Conservation (phyloP, 768 basidiomycete species). For the Tephrocybe sp. region DNA sequence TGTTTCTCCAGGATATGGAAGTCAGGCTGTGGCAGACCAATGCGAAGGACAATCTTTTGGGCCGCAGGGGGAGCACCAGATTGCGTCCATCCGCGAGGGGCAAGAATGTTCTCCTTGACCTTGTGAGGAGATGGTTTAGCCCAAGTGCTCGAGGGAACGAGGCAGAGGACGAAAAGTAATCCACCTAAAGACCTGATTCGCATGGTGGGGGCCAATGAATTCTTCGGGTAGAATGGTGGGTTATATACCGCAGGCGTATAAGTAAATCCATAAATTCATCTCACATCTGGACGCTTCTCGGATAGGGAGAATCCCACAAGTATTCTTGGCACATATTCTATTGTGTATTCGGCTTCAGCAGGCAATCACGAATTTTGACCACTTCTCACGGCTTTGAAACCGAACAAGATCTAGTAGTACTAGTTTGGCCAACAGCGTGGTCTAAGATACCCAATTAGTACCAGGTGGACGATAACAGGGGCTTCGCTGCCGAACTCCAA, state of each 20-base stretch:
- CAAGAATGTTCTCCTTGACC: constrained; percentile 20
- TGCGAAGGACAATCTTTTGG: constrained; percentile 51
- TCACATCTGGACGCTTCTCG: not conserved
- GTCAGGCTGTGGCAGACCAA: constrained; percentile 53
- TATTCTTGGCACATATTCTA: too few species aligned
- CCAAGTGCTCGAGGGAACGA: constrained; percentile 6
- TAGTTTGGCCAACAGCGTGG: too few species aligned
- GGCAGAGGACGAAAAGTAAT: constrained; percentile 8
- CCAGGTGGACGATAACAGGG: too few species aligned
- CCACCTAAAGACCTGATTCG: constrained; percentile 6
- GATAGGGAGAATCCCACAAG: too few species aligned
- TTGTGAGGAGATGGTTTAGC: constrained; percentile 10
- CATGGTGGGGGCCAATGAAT: constrained; percentile 3
- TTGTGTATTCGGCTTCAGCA: too few species aligned
- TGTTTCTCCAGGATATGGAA: constrained; percentile 48
- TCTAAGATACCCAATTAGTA: too few species aligned
- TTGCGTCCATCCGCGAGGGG: constrained; percentile 47
- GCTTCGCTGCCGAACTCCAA: too few species aligned
- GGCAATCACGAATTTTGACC: too few species aligned
- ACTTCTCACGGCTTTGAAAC: too few species aligned
- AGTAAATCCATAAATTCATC: not conserved
- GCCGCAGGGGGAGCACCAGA: constrained; percentile 38
- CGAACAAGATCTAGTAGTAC: too few species aligned
- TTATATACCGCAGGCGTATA: constrained; percentile 5
- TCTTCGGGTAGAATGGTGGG: not conserved